phyloP scores from a whole-genome alignment of 495 filamentous ascomycete genomes.

The Aspergillus heteromorphus region DNA sequence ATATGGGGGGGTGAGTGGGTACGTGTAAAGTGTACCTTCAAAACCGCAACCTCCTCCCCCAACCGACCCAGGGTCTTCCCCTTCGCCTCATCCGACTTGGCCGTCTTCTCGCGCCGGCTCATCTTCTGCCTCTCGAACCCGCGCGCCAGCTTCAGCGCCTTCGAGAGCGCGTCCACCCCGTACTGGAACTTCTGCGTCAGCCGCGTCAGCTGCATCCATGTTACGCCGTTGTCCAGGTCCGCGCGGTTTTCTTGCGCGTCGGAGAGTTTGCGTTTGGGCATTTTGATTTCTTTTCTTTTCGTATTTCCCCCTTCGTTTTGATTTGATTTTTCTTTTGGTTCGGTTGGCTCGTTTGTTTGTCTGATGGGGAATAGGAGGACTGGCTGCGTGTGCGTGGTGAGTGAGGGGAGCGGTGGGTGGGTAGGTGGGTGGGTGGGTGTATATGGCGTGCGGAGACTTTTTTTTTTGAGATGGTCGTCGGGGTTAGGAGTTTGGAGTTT shows the following conservation, averaged over 20 bases:
- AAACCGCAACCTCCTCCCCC: conserved; percentile 64
- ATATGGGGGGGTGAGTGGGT: no score
- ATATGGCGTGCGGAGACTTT: not conserved
- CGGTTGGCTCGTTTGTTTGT: not conserved
- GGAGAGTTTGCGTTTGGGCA: conserved; percentile 47
- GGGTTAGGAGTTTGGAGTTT: not conserved
- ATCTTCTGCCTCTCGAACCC: conserved; percentile 89
- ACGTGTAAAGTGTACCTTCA: no score
- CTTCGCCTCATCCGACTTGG: conserved; percentile 40
- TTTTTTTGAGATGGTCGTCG: not conserved
- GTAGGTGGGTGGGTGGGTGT: not conserved
- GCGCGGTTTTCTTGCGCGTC: conserved; percentile 19
- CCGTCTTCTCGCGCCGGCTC: conserved; percentile 66
- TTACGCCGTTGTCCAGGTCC: conserved; percentile 3
- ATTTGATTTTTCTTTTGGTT: not conserved
- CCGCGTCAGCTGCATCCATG: conserved; percentile 30
- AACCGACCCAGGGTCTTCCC: conserved; percentile 45
- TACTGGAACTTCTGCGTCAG: conserved; percentile 53
- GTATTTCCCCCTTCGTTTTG: not conserved
- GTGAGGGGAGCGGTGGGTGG: no score
- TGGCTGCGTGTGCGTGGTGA: no score
- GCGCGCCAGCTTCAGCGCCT: conserved; percentile 71
- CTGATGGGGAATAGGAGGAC: not conserved
- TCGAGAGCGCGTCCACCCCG: conserved; percentile 54
- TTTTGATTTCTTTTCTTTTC: conserved; percentile 15